Conservation (phyloP, 2,329 filamentous ascomycete genomes). For the Paecilomyces sp. region DNA sequence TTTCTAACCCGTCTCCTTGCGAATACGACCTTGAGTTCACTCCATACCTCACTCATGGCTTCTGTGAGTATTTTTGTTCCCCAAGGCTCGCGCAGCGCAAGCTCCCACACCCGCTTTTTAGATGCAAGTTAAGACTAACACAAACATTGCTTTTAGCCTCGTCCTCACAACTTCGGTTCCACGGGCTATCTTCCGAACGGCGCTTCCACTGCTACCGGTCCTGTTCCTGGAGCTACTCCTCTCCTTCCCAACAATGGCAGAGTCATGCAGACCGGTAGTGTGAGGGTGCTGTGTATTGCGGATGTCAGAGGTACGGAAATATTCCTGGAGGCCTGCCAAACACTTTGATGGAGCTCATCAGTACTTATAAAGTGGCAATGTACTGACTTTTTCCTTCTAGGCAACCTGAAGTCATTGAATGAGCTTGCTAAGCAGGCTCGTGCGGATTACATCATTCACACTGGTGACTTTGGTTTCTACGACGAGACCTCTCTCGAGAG, state of each 20-base stretch:
- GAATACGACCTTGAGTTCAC: background rate
- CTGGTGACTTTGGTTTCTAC: constrained; percentile 98
- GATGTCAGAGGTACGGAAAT: constrained; percentile 41
- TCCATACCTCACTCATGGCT: constrained; percentile 34
- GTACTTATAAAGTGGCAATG: background rate
- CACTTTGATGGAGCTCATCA: background rate
- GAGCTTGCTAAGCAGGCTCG: constrained; percentile 90
- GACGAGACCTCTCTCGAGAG: constrained; percentile 91
- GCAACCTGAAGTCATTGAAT: constrained; percentile 91
- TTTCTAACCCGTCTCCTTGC: constrained; percentile 1
- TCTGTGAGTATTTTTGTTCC: constrained; percentile 32
- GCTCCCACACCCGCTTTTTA: background rate
- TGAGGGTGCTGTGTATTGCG: constrained; percentile 43
- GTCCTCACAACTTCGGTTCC: constrained; percentile 35
- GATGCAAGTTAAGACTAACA: background rate
- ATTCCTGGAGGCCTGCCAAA: background rate
- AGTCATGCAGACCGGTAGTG: constrained; percentile 41
- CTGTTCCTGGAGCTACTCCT: constrained; percentile 40
- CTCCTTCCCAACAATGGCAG: constrained; percentile 45
- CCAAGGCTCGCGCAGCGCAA: constrained; percentile 3
- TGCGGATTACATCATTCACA: constrained; percentile 97
- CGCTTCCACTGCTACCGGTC: constrained; percentile 26
- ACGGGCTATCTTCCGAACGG: constrained; percentile 43
- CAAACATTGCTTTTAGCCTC: constrained; percentile 24
- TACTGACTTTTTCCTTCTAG: constrained; percentile 40